A percentile compares a stretch with the other conserved stretches of the same genome.
phyloP scores from a whole-genome alignment of 2,329 filamentous ascomycete genomes.

The Mycosphaerella sp. region DNA sequence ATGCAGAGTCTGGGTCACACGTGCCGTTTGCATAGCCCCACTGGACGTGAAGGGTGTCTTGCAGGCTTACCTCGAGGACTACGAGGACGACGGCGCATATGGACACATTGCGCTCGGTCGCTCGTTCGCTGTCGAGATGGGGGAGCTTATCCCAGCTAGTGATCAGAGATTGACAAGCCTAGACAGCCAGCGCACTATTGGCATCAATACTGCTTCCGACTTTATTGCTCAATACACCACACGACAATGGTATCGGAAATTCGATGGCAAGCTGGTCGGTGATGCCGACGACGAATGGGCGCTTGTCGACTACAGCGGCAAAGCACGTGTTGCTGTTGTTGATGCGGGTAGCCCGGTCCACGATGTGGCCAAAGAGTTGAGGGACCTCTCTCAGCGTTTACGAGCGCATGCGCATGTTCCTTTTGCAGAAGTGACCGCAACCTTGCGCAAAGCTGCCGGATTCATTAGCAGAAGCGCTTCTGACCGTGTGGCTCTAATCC shows the following conservation, averaged over 20 bases:
- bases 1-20: conserved; percentile 73
- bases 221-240: conserved; percentile 97
- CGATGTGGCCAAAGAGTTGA: conserved; percentile 54
- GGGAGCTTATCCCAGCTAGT: conserved; percentile 73
- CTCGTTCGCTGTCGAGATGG: conserved; percentile 91
- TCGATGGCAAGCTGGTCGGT: conserved; percentile 51
- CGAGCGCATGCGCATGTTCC: conserved; percentile 63
- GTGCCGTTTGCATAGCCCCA: conserved; percentile 76
- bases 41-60: conserved; percentile 91
- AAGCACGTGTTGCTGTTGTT: conserved; percentile 9
- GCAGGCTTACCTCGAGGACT: conserved; percentile 93
- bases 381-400: conserved; percentile 66
- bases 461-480: conserved; percentile 72
- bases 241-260: conserved; percentile 88
- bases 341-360: conserved; percentile 29
- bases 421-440: conserved; percentile 69
- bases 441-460: conserved; percentile 76
- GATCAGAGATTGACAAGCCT: conserved; percentile 83
- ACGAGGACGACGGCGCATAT: conserved; percentile 83
- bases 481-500: conserved; percentile 71
- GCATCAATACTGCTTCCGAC: conserved; percentile 87
- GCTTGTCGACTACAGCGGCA: conserved; percentile 29
- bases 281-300: conserved; percentile 31
- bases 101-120: conserved; percentile 87
- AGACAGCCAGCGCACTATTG: conserved; percentile 64